Conservation (phyloP, 345 rosid species). For the Jatropha curcas region DNA sequence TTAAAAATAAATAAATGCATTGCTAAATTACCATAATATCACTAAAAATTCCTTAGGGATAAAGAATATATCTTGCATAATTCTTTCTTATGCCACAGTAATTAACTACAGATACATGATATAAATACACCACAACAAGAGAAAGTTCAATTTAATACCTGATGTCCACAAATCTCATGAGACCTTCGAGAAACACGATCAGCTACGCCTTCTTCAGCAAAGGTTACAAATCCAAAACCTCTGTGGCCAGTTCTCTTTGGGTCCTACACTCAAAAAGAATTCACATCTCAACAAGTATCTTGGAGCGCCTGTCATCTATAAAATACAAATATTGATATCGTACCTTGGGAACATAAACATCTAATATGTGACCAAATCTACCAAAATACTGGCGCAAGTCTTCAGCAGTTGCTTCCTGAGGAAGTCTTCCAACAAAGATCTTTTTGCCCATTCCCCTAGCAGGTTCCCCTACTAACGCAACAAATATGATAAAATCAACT, state of each 20-base stretch:
- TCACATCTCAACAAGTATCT: slow-evolving; percentile 5
- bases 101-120: not conserved
- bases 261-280: slow-evolving; percentile 47
- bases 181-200: slow-evolving; percentile 88
- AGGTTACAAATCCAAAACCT: slow-evolving; percentile 95
- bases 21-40: not conserved
- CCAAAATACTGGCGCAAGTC: slow-evolving; percentile 88
- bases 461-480: slow-evolving; percentile 60
- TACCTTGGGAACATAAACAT: slow-evolving; percentile 87
- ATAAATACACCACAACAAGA: not conserved
- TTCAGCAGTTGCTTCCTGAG: slow-evolving; percentile 87
- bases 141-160: slow-evolving; percentile 45
- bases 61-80: not conserved
- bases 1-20: not conserved
- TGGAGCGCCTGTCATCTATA: not conserved
- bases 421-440: slow-evolving; percentile 96
- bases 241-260: slow-evolving; percentile 95
- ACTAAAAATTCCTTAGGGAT: not conserved
- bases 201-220: slow-evolving; percentile 93
- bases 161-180: slow-evolving; percentile 97
- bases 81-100: not conserved
- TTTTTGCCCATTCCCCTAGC: slow-evolving; percentile 80
- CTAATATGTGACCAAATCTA: slow-evolving; percentile 89
- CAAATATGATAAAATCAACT: slow-evolving; percentile 1
- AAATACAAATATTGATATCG: not conserved